phyloP scores from a whole-genome alignment of 768 basidiomycete species.

The Macrocybe gigantea region DNA sequence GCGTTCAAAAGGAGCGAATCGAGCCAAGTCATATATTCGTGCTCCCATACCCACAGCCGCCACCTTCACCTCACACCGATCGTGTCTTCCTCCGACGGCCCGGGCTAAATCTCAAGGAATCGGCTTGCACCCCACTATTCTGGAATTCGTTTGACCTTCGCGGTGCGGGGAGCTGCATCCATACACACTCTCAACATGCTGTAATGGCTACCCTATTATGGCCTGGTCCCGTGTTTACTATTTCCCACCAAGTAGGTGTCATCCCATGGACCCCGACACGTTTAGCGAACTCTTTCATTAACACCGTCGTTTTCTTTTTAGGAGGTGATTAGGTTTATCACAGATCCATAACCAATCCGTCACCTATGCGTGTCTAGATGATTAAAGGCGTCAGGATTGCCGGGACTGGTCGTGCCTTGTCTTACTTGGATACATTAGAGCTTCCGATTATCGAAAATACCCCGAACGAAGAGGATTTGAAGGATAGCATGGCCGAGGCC shows the following conservation, averaged over 20 bases:
- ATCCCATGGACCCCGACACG: not conserved
- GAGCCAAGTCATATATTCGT: conserved; percentile 83
- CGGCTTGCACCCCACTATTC: conserved; percentile 85
- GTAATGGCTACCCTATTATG: conserved; percentile 85
- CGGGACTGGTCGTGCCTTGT: conserved; percentile 69
- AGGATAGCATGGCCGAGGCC: conserved; percentile 82
- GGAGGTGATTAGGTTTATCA: conserved; percentile 30
- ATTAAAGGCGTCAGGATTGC: conserved; percentile 83
- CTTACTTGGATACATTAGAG: conserved; percentile 80
- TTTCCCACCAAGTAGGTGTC: conserved; percentile 70
- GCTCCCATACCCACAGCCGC: conserved; percentile 66
- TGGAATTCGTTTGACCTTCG: conserved; percentile 87
- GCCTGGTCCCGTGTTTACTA: conserved; percentile 62
- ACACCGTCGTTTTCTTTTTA: conserved; percentile 12
- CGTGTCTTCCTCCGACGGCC: conserved; percentile 78
- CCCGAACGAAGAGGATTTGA: conserved; percentile 84
- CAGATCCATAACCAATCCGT: not conserved
- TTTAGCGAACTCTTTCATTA: conserved; percentile 5
- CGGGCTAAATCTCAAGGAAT: conserved; percentile 66
- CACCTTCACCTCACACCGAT: conserved; percentile 57
- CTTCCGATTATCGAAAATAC: conserved; percentile 91
- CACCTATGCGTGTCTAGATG: conserved; percentile 46
- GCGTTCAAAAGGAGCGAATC: conserved; percentile 89
- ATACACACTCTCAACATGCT: conserved; percentile 87
- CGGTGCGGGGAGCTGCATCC: conserved; percentile 80